Evolutionary conservation across 2,329 filamentous ascomycete species (phyloP), one percentile per base, ranked within the genome.

Genomic region (Sarocladium oryzae): DNA sequence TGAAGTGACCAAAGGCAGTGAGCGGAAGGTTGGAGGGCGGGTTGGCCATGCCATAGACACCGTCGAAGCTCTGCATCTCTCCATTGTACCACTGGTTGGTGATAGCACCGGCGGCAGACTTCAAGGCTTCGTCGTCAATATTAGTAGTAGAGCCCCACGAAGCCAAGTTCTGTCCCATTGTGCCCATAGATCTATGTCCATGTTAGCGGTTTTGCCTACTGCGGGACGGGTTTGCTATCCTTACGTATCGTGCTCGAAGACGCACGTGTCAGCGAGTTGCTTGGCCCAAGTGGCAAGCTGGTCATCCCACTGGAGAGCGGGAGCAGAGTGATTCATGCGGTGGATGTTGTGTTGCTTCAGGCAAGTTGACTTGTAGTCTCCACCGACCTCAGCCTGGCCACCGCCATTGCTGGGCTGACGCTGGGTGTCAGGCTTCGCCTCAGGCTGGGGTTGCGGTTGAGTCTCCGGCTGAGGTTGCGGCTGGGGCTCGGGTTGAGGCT

Each of bases 91-190:
- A 96, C 71, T 85, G 76, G 65, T 92, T 79, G 61, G 84, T 88
- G 64, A 92, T 84, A 58, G 86, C 82, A 56, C 78, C 74, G 51
- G 82, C 81, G 56, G 88, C 75, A 43, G 83, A 78, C 55, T 63
- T 56, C 54, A 67, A 57, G n/a, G 52, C 54, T 21, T 62, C 59
- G 46, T 52, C 55, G 40, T 60, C 57, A 21, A 72, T 66, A 43
- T 72, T 58, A 33, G 60, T 68, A 24, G 68, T 66, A 46, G 67
- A 68, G 45, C 70, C 77, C 64, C 67, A 76, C 58, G 85, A 84
- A 63, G 88, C 92, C 53, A 97, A 85, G 78, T 97, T 99, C 74
- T 99, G 93, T 56, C 93, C 93, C 63, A 93, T 95, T 40, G 78
- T 75, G 51, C 81, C 82, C 49, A 72, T 48, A 21, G 43, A 48